Conservation (phyloP, 768 basidiomycete species). For the Lyophyllum atratum region DNA sequence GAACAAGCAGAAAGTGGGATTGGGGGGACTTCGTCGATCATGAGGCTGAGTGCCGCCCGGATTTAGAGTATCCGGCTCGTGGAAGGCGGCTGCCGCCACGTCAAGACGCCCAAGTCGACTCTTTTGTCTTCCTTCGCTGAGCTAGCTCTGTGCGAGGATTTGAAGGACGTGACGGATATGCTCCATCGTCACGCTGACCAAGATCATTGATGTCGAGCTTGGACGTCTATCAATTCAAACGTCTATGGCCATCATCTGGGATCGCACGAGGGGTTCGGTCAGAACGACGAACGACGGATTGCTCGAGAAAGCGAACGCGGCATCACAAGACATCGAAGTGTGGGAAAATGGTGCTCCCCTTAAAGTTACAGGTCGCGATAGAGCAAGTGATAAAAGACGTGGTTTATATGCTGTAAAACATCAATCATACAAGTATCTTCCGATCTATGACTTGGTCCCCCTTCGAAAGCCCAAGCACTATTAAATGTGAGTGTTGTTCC, state of each 20-base stretch:
- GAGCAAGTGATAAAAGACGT: background rate
- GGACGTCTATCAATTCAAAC: too few species aligned
- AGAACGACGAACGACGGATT: background rate
- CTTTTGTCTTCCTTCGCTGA: background rate
- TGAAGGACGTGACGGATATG: background rate
- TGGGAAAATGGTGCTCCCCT: background rate
- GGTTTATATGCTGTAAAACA: background rate
- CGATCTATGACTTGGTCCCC: background rate
- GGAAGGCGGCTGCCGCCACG: background rate
- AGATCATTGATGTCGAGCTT: background rate
- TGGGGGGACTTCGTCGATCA: background rate
- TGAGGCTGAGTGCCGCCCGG: background rate
- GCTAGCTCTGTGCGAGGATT: background rate
- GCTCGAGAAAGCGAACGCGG: background rate
- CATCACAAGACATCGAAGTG: background rate
- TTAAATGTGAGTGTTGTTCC: conserved; percentile 51
- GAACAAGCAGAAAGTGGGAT: background rate
- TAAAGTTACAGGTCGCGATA: background rate
- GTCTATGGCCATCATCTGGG: background rate
- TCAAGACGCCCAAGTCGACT: background rate
- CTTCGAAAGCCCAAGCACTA: too few species aligned
- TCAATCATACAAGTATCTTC: background rate
- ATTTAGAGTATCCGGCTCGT: background rate
- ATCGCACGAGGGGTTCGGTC: background rate
- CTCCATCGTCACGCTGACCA: background rate